These are phyloP conservation scores for Colletotrichum siamense DNA, from an alignment of 2,329 filamentous ascomycete species.

Conservation along the genomic window DNA sequence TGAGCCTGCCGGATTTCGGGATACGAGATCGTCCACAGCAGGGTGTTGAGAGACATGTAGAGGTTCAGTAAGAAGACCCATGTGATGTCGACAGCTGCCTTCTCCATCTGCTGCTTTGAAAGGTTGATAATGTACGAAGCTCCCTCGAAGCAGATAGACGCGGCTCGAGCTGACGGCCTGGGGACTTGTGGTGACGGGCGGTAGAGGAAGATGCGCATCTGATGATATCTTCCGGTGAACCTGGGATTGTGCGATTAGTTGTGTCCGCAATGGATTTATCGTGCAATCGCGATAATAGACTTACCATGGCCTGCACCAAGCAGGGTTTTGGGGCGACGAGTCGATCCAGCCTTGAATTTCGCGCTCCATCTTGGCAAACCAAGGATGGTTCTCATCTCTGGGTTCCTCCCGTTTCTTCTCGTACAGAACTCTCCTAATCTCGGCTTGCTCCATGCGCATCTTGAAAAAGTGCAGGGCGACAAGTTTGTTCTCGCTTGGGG, in stretches of 20 bases:
- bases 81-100: conserved; percentile 80
- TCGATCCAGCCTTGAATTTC: conserved; percentile 84
- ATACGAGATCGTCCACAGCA: conserved; percentile 92
- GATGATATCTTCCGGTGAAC: conserved; percentile 76
- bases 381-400: conserved; percentile 80
- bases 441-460: conserved; percentile 86
- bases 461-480: conserved; percentile 93
- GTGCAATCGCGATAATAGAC: conserved; percentile 30
- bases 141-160: conserved; percentile 82
- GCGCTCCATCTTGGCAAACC: conserved; percentile 81
- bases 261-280: not conserved
- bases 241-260: conserved; percentile 39
- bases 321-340: conserved; percentile 71
- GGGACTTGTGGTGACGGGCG: conserved; percentile 92
- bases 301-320: conserved; percentile 82
- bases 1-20: conserved; percentile 79
- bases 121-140: conserved; percentile 82
- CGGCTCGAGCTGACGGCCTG: conserved; percentile 80
- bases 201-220: conserved; percentile 87
- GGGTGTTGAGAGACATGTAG: conserved; percentile 90
- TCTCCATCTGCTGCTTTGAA: conserved; percentile 80
- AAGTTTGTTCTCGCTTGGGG: conserved; percentile 81
- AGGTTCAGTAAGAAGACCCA: conserved; percentile 92
- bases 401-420: conserved; percentile 82
- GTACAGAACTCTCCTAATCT: conserved; percentile 86